phyloP scores from a whole-genome alignment of 495 filamentous ascomycete genomes.

The Sporormia fimetaria region DNA sequence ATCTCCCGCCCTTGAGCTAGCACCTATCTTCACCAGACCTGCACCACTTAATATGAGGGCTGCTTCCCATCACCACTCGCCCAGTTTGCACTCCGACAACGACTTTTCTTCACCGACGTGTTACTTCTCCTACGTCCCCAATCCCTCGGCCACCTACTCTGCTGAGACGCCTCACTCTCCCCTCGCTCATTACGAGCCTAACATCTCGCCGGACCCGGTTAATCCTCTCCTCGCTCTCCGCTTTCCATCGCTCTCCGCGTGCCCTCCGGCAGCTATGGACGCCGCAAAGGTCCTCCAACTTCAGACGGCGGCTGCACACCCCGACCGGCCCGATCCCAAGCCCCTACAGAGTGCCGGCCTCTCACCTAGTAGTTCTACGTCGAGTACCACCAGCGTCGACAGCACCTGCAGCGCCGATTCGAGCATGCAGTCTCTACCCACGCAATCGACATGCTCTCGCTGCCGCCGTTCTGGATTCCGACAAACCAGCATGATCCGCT shows the following conservation, averaged over 20 bases:
- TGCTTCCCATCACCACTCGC: too few relatives aligned
- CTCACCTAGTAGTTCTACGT: not conserved
- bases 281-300: conserved; percentile 25
- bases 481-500: conserved; percentile 14
- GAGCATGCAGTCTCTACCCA: not conserved
- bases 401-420: not conserved
- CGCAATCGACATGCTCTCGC: conserved; percentile 20
- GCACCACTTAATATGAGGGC: too few relatives aligned
- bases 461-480: conserved; percentile 16
- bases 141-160: conserved; percentile 3
- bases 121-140: conserved; percentile 16
- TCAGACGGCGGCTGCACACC: conserved; percentile 21
- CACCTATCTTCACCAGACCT: too few relatives aligned
- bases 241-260: not conserved
- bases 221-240: conserved; percentile 20
- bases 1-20: too few relatives aligned
- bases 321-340: conserved; percentile 7
- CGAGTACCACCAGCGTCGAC: conserved; percentile 6
- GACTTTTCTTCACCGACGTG: conserved; percentile 7
- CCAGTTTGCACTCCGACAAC: too few relatives aligned
- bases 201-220: conserved; percentile 11
- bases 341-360: conserved; percentile 15
- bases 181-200: not conserved
- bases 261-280: conserved; percentile 9
- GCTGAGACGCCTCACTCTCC: conserved; percentile 13